These are phyloP conservation scores for Paramecium tetraurelia DNA, from an alignment of 73 alveolate genomes.

Conservation along the genomic window DNA sequence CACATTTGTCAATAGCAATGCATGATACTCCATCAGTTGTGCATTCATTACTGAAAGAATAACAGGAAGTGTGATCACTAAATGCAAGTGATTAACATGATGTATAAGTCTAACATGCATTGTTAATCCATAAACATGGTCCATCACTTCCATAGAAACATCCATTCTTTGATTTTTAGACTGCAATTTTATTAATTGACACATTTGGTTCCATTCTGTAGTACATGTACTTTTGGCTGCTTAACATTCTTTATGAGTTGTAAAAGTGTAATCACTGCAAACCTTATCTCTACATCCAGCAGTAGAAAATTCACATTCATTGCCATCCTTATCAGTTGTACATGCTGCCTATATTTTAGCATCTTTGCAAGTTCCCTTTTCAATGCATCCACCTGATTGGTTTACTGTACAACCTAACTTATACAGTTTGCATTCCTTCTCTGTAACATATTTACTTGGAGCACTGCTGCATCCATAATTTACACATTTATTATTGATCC, in stretches of 20 bases:
- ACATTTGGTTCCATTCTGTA: constrained; percentile 27
- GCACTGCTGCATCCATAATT: neutral
- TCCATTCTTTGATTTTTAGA: neutral
- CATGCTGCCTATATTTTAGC: constrained; percentile 42
- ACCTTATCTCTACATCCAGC: constrained; percentile 45
- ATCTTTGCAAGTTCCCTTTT: constrained; percentile 16
- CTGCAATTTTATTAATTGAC: neutral
- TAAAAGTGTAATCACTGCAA: constrained; percentile 1
- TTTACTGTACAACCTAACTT: constrained; percentile 15
- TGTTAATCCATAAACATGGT: constrained; percentile 43
- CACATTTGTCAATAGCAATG: neutral
- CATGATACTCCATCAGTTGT: neutral
- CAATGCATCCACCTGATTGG: constrained; percentile 24
- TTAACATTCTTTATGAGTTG: constrained; percentile 8
- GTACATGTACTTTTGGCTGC: neutral
- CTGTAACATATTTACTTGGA: neutral
- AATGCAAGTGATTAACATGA: neutral
- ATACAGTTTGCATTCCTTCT: neutral
- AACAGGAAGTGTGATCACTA: neutral
- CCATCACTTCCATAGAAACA: constrained; percentile 37
- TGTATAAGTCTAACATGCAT: neutral
- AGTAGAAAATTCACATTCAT: neutral
- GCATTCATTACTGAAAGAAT: neutral
- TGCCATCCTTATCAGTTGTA: constrained; percentile 30
- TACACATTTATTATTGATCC: constrained; percentile 20